Base-by-base conservation (phyloP, 768 basidiomycete species). In the Collybia mongolica region DNA sequence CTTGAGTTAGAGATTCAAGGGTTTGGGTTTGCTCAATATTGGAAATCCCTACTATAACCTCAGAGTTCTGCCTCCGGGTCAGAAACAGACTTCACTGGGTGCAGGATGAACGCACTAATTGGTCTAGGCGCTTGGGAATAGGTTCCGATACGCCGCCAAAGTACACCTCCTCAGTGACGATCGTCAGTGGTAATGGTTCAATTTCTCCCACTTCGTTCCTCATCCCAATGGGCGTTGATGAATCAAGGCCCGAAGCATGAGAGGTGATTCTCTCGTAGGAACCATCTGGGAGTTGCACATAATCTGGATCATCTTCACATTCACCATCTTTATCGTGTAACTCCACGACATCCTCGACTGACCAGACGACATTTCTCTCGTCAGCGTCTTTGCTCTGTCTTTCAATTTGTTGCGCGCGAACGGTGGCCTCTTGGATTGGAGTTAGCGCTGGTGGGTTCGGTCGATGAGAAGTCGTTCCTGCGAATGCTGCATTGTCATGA, bases 361-460 rank as follows among this genome's bases (percentile, higher is more conserved):
- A 74, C 88, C 89, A 93, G 7, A 84, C 79, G 20, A 90, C 66
- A 41, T 76, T 81, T 51, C 90, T 77, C 9, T 70, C 64, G 24
- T 72, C 60, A 1, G 89, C 88, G 51, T 91, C 90, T 54, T 73
- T 69, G 46, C 66, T 68, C 60, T 90, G 88, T 24, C 75, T 71
- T 51, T 85, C 80, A 1, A 72, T 73, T 63, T 89, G 79, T 36
- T 81, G 72, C 7, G 66, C 70, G 28, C 82, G 75, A 24, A 76
- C 52, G 2, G 67, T 68, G 1, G 80, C 79, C 59, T 86, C 86
- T 63, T 87, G 74, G 5, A 77, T 62, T 14, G 85, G 83, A 1
- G 82, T 82, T 1, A 83, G 68, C 45, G 64, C 67, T 7, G 73
- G 72, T 14, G 66, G 48, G 6, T 46, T 61, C 38, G 50, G 57